Evolutionary conservation across 202 grass and related monocot genomes (phyloP).

Genomic region (Hordeum pubiflorum): DNA sequence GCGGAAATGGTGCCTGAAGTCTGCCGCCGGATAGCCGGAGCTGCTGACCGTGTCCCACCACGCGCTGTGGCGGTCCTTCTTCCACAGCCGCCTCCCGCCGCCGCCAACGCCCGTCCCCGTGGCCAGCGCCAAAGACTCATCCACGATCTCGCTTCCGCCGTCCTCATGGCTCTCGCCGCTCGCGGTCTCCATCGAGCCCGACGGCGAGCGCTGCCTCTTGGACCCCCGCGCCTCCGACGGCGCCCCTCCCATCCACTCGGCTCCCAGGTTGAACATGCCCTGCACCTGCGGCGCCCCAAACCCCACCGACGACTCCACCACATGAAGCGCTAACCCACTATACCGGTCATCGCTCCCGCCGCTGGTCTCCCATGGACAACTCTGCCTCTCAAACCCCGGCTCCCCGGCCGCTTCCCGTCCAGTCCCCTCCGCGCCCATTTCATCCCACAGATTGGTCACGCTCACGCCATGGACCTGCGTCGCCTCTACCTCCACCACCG

Average conservation of each 20-base stretch:
- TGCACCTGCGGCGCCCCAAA: background rate
- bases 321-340: background rate
- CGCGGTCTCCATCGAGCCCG: conserved; percentile 40
- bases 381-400: background rate
- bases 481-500: background rate
- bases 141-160: background rate
- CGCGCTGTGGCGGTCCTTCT: conserved; percentile 45
- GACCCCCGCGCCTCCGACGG: background rate
- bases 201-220: conserved; percentile 28
- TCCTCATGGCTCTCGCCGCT: background rate
- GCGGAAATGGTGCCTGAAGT: conserved; percentile 70
- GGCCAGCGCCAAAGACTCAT: background rate
- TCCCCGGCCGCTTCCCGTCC: no score
- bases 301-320: background rate
- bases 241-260: conserved; percentile 22
- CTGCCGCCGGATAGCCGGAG: conserved; percentile 44
- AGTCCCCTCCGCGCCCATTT: background rate
- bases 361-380: background rate
- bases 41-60: conserved; percentile 77
- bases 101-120: background rate
- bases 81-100: conserved; percentile 58
- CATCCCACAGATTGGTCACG: background rate
- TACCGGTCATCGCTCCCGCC: no score
- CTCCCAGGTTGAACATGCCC: background rate
- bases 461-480: background rate